Percentiles rank a stretch among this genome's conserved stretches.
Conservation (phyloP, 345 rosid genomes). For the Moricandia arvensis region DNA sequence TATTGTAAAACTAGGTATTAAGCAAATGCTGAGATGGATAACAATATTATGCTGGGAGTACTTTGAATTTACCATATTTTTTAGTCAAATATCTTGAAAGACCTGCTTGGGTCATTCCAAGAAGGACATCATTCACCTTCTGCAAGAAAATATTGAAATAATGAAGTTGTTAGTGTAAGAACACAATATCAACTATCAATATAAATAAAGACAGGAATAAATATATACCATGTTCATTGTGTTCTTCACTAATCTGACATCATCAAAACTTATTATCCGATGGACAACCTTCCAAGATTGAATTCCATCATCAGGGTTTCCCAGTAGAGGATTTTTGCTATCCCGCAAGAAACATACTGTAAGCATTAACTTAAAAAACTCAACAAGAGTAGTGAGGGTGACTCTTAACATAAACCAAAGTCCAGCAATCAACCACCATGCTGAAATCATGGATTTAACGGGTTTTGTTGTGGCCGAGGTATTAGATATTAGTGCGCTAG, state of each 20-base stretch:
- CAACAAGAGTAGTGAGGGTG: neutral
- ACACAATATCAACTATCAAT: neutral
- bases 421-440: conserved; percentile 4
- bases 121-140: conserved; percentile 17
- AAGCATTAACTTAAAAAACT: neutral
- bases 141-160: neutral
- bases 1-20: neutral
- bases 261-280: conserved; percentile 5
- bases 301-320: neutral
- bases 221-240: neutral
- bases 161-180: neutral
- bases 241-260: conserved; percentile 1
- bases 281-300: conserved; percentile 3
- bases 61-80: conserved; percentile 2
- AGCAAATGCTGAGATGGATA: neutral
- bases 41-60: neutral
- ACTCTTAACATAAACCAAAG: neutral
- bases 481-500: neutral
- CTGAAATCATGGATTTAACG: neutral
- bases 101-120: conserved; percentile 12
- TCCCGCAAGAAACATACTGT: neutral
- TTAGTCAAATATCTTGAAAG: conserved; percentile 9
- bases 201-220: neutral
- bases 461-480: neutral
- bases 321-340: conserved; percentile 2